Conservation (phyloP, 2,329 filamentous ascomycete genomes). For the Xylariaceae sp. region DNA sequence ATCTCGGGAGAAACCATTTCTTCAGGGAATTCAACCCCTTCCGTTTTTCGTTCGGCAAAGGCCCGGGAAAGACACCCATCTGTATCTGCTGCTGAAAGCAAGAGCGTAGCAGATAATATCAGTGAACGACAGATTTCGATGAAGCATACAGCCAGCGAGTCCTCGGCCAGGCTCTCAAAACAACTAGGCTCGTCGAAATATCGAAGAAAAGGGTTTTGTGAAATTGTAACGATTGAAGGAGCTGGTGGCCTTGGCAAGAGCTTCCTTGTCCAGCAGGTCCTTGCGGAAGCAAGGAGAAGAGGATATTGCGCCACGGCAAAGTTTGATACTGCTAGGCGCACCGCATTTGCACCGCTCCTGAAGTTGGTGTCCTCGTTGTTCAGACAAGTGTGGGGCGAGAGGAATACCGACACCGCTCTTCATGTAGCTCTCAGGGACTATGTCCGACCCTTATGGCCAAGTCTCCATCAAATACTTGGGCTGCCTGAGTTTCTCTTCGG, state of each 20-base stretch:
- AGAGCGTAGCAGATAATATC: conserved; percentile 54
- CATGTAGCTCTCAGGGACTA: conserved; percentile 68
- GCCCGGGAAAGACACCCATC: conserved; percentile 62
- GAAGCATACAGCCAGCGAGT: conserved; percentile 54
- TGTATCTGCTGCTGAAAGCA: conserved; percentile 56
- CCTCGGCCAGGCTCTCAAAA: conserved; percentile 58
- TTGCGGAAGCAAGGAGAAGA: conserved; percentile 64
- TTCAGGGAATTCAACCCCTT: conserved; percentile 51
- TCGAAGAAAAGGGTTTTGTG: conserved; percentile 66
- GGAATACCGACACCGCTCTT: conserved; percentile 69
- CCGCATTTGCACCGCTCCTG: conserved; percentile 68
- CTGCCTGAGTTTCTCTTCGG: conserved; percentile 74
- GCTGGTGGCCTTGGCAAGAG: conserved; percentile 70
- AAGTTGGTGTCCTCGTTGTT: conserved; percentile 71
- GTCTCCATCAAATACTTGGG: conserved; percentile 66
- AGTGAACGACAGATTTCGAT: conserved; percentile 51
- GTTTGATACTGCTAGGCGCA: conserved; percentile 67
- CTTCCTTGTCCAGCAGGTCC: conserved; percentile 67
- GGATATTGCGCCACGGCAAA: conserved; percentile 72
- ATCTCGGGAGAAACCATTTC: conserved; percentile 53
- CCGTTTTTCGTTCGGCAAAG: conserved; percentile 47
- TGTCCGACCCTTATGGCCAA: conserved; percentile 68
- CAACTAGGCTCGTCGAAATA: conserved; percentile 65
- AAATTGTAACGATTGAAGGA: conserved; percentile 67
- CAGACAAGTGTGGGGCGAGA: conserved; percentile 71